A percentile compares a stretch with the other conserved stretches of the same genome.
Evolutionary conservation across 73 alveolate genomes (phyloP).

Genomic region (Tetrahymena thermophila): DNA sequence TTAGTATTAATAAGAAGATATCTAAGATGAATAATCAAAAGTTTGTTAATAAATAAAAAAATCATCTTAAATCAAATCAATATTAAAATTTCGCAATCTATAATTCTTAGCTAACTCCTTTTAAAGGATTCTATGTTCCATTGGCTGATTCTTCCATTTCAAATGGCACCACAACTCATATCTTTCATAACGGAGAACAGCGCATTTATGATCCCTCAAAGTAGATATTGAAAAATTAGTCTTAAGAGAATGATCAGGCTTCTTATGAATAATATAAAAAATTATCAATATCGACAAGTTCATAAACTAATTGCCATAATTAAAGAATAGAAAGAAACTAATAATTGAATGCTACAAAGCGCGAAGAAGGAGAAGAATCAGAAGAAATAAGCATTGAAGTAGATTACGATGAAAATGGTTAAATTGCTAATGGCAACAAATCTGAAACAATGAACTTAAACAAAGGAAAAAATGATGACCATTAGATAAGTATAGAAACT

Average conservation of each 20-base stretch:
- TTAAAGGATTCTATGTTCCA: not conserved
- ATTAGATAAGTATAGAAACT: not conserved
- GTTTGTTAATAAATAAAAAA: not conserved
- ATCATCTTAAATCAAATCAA: not conserved
- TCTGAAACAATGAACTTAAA: not conserved
- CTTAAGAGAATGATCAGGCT: not conserved
- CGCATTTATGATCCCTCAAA: not conserved
- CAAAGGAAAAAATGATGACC: not conserved
- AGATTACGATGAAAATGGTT: not conserved
- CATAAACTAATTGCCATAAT: not conserved
- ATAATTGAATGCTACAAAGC: not conserved
- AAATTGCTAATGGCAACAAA: not conserved
- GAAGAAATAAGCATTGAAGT: not conserved
- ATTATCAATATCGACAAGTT: not conserved
- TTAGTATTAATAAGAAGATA: not conserved
- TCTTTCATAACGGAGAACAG: not conserved
- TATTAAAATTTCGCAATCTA: not conserved
- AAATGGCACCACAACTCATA: not conserved
- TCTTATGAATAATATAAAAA: not conserved
- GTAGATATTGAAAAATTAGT: not conserved
- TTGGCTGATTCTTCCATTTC: not conserved
- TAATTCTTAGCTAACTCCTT: not conserved
- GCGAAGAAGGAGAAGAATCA: not conserved
- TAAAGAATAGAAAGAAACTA: not conserved
- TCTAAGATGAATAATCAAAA: not conserved